Percentiles rank a stretch among this genome's conserved stretches.
Evolutionary conservation across 495 filamentous ascomycete species (phyloP).

Genomic region (Pseudoneurospora amorphoporcata): DNA sequence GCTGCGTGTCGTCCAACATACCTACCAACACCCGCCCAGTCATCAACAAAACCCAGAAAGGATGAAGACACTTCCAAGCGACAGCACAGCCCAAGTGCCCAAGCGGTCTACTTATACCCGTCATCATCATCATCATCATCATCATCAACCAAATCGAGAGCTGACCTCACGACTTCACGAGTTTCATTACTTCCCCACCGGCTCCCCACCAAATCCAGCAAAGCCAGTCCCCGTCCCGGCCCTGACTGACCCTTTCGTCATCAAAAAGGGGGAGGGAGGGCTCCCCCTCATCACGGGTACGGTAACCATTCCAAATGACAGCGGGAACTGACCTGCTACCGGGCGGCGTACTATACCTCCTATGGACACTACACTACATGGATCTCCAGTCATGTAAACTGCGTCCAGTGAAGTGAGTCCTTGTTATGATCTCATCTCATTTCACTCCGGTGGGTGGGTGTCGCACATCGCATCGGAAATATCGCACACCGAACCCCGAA

Average conservation of each 20-base stretch:
- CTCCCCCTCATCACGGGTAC: not conserved
- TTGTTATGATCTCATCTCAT: not conserved
- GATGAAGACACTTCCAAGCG: not conserved
- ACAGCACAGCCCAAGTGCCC: not conserved
- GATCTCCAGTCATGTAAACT: no score
- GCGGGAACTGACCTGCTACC: not conserved
- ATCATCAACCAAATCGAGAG: not conserved
- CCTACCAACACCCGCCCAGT: not conserved
- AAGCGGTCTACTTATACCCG: not conserved
- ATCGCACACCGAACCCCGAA: no score
- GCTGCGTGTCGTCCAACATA: not conserved
- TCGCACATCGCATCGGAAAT: no score
- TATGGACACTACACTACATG: no score
- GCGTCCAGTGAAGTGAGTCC: no score
- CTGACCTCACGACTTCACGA: no score
- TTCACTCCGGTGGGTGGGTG: not conserved
- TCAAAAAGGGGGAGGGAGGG: not conserved
- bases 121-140: not conserved
- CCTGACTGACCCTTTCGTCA: not conserved
- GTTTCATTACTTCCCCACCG: not conserved
- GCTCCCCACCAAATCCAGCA: not conserved
- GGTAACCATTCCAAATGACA: not conserved
- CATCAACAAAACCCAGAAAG: not conserved
- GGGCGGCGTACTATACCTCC: no score
- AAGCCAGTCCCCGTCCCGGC: not conserved